Base-by-base conservation (phyloP, 441 rosid genomes). In the Corymbia calophylla region DNA sequence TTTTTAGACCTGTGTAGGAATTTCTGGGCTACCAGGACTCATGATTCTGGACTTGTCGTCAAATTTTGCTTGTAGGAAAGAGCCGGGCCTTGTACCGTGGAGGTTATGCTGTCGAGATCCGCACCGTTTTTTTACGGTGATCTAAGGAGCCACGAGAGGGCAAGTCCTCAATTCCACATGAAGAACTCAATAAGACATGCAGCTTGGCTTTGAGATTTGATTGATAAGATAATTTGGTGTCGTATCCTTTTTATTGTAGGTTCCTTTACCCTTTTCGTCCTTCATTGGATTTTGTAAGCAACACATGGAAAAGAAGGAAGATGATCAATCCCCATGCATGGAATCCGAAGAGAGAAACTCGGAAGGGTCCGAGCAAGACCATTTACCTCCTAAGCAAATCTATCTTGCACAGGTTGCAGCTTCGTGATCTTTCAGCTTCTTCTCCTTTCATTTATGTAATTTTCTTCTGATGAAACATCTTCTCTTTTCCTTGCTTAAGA, bases 121-220 rank as follows among this genome's bases (percentile, higher is more conserved):
- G 99, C 97, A 14, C 96, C 98, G 0, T 94, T 96, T n/a, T 96
- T 96, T 89, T 95, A 94, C 77, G 99, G 98, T 89, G 99, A 96
- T 91, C 93, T 96, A 87, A 94, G 99, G 95, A 94, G 96, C 93
- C 99, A 98, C 86, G 98, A 96, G 93, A 95, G 99, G 95, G 98
- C 95, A 94, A 92, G 91, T 87, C 66, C 56, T 16, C 44, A 12
- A 53, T 56, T 48, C 56, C 88, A 6, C 12, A 8, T 68, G 88
- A 29, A 62, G 31, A 58, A 21, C 84, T 77, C 51, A 5, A 23
- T 88, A 60, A 12, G 70, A 54, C 73, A 48, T 86, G 80, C 35
- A 25, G 31, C 84, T 23, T 23, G 44, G 49, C 17, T 35, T 70
- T 55, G 27, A 53, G 39, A 55, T 18, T 53, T 70, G 88, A 21